Evolutionary conservation across 2,329 filamentous ascomycete genomes (phyloP).

Genomic region (Hypoxylon sp.): DNA sequence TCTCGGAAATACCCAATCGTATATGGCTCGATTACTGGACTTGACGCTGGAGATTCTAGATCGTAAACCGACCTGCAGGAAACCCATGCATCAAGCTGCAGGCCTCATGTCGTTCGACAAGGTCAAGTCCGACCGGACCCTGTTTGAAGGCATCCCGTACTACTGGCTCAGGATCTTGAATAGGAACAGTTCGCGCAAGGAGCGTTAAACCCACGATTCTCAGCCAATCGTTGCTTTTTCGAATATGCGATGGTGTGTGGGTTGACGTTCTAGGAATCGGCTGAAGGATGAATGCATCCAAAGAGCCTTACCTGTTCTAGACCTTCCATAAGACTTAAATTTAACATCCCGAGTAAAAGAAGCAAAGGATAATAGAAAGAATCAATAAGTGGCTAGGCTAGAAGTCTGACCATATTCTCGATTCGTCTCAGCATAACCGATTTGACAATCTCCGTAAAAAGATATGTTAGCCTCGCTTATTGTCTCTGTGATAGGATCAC

Average conservation of each 20-base stretch:
- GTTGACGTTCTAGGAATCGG: conserved; percentile 13
- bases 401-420: not conserved
- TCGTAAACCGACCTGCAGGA: conserved; percentile 36
- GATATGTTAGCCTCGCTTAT: conserved; percentile 3
- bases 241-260: not conserved
- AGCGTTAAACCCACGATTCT: not conserved
- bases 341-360: not conserved
- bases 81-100: conserved; percentile 32
- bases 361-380: not conserved
- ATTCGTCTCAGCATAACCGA: not conserved
- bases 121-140: conserved; percentile 12
- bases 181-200: not conserved
- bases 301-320: not conserved
- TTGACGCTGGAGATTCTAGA: conserved; percentile 31
- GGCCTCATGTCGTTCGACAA: conserved; percentile 6
- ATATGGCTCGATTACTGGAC: conserved; percentile 39
- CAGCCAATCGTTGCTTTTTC: not conserved
- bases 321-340: not conserved
- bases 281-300: not conserved
- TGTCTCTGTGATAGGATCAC: conserved; percentile 1
- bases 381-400: not conserved
- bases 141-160: conserved; percentile 4
- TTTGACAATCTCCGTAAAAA: not conserved
- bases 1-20: conserved; percentile 18
- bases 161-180: conserved; percentile 13